A percentile compares a stretch with the other conserved stretches of the same genome.
Evolutionary conservation across 805 yeast genomes (phyloP).

Genomic region (Sugiyamaella boreocaroliniensis): DNA sequence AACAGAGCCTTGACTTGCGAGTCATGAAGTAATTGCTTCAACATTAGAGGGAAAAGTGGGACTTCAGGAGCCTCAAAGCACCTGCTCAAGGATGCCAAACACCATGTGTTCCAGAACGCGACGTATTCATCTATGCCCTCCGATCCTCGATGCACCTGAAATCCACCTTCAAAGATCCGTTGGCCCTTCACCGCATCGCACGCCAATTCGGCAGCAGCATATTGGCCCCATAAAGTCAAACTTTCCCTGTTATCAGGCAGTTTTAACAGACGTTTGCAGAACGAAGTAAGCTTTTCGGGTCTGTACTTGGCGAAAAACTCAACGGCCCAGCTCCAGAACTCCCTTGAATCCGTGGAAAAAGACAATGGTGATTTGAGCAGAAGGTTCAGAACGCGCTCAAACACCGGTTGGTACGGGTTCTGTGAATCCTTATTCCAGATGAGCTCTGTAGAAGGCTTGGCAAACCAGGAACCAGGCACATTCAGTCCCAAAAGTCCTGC

Average conservation of each 20-base stretch:
- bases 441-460: neutral
- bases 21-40: neutral
- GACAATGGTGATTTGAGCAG: neutral
- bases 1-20: neutral
- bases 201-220: neutral
- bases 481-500: constrained; percentile 15
- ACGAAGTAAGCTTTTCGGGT: neutral
- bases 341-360: neutral
- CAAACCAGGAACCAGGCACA: neutral
- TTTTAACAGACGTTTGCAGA: neutral
- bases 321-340: neutral
- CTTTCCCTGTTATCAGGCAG: neutral
- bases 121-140: neutral
- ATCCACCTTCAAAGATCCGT: neutral
- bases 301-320: neutral
- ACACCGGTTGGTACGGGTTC: neutral
- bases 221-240: neutral
- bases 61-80: neutral
- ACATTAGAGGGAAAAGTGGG: neutral
- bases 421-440: neutral
- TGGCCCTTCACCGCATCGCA: neutral
- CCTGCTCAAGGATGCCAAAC: neutral
- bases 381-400: neutral
- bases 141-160: neutral
- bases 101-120: constrained; percentile 1